Percentiles rank a stretch among this genome's conserved stretches.
phyloP scores from a whole-genome alignment of 805 yeast species.

The Ogataea kodamae region DNA sequence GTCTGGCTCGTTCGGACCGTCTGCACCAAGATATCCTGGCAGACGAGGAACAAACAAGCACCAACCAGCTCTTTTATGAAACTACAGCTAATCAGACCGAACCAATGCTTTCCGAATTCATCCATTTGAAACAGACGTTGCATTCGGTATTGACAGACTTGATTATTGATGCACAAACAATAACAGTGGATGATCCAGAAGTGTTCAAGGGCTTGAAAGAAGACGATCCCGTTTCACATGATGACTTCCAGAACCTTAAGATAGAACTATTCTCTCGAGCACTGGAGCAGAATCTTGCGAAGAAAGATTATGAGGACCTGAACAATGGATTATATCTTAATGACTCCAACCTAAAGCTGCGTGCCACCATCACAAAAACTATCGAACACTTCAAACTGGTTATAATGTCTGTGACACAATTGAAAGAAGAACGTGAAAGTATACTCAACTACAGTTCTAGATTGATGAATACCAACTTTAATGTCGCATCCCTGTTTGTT shows the following conservation, averaged over 20 bases:
- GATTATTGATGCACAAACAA: constrained; percentile 63
- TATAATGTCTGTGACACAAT: constrained; percentile 45
- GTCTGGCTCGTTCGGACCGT: constrained; percentile 20
- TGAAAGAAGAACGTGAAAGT: constrained; percentile 68
- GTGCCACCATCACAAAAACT: constrained; percentile 37
- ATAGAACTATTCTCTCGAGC: constrained; percentile 49
- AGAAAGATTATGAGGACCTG: constrained; percentile 29
- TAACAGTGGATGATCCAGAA: constrained; percentile 73
- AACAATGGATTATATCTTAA: constrained; percentile 35
- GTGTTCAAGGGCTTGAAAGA: constrained; percentile 62
- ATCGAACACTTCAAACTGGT: constrained; percentile 35
- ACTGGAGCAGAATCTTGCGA: constrained; percentile 43
- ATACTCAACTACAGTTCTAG: constrained; percentile 71
- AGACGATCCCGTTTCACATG: constrained; percentile 44
- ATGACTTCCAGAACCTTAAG: constrained; percentile 37
- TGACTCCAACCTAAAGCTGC: constrained; percentile 32
- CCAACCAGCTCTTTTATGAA: constrained; percentile 31
- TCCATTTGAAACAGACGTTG: constrained; percentile 67
- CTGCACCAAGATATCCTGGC: constrained; percentile 21
- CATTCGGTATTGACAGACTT: constrained; percentile 58
- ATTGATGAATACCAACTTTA: constrained; percentile 71
- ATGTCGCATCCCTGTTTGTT: constrained; percentile 50
- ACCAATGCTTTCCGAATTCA: constrained; percentile 63
- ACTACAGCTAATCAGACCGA: constrained; percentile 33
- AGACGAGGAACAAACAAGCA: constrained; percentile 18